These are phyloP conservation scores for Sporobolomyces roseus DNA, from an alignment of 768 basidiomycete species.

Conservation along the genomic window DNA sequence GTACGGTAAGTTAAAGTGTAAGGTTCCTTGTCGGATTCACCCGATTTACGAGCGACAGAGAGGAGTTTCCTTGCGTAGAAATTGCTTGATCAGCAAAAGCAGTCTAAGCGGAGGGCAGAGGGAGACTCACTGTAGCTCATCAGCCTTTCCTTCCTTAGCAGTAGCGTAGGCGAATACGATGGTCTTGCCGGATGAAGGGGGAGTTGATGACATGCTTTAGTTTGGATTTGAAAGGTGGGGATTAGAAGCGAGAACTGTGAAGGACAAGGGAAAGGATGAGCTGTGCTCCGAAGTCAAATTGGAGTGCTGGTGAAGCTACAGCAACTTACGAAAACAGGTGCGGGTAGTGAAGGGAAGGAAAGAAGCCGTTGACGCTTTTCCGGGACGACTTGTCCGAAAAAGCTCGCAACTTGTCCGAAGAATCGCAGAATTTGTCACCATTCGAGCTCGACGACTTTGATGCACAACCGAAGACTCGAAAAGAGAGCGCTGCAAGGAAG, in stretches of 20 bases:
- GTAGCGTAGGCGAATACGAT: conserved; percentile 27
- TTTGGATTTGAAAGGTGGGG: neutral
- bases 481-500: too few species aligned
- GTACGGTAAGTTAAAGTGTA: conserved; percentile 29
- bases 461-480: too few species aligned
- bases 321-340: too few species aligned
- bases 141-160: conserved; percentile 22
- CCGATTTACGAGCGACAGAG: neutral
- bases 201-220: conserved; percentile 6
- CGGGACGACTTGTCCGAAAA: too few species aligned
- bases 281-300: neutral
- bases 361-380: too few species aligned
- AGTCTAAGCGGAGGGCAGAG: neutral
- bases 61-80: conserved; percentile 4
- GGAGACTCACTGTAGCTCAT: conserved; percentile 17
- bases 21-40: conserved; percentile 29
- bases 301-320: too few species aligned
- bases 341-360: too few species aligned
- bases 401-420: too few species aligned
- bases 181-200: conserved; percentile 15
- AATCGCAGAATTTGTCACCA: too few species aligned
- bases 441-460: too few species aligned
- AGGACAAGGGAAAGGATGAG: conserved; percentile 2
- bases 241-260: neutral
- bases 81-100: neutral